These are phyloP conservation scores for Mayamaea pseudoterrestris DNA, from an alignment of 108 stramenopile species.

Conservation along the genomic window DNA sequence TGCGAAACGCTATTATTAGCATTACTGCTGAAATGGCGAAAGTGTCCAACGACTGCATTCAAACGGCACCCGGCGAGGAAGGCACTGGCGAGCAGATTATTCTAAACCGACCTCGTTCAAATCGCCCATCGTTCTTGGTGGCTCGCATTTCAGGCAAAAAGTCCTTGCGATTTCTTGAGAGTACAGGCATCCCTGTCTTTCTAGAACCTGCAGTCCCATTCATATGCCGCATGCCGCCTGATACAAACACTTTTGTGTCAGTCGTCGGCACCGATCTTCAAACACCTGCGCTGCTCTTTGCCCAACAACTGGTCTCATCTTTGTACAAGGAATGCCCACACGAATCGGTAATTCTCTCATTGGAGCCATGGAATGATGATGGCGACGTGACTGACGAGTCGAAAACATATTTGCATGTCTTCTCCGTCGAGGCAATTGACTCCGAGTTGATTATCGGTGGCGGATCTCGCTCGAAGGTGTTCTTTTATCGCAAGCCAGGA, in stretches of 20 bases:
- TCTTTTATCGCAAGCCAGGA: conserved; percentile 16
- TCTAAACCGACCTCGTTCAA: neutral
- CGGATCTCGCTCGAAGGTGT: conserved; percentile 8
- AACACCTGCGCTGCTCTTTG: conserved; percentile 39
- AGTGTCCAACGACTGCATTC: conserved; percentile 24
- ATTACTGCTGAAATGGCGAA: conserved; percentile 39
- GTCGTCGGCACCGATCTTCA: conserved; percentile 18
- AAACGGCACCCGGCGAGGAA: conserved; percentile 5
- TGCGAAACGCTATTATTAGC: conserved; percentile 30
- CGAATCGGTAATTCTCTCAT: conserved; percentile 13
- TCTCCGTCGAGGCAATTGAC: neutral
- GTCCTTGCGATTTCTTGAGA: conserved; percentile 61
- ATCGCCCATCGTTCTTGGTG: conserved; percentile 34
- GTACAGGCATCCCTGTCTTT: conserved; percentile 76
- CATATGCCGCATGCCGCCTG: conserved; percentile 58
- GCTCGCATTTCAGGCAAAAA: conserved; percentile 55
- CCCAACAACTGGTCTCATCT: conserved; percentile 31
- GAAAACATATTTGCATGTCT: neutral
- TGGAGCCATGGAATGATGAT: neutral
- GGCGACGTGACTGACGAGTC: neutral
- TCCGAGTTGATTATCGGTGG: neutral
- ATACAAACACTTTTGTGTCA: conserved; percentile 2
- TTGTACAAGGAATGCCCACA: conserved; percentile 20
- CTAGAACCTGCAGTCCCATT: conserved; percentile 62
- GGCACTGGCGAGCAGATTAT: neutral